A percentile compares a stretch with the other conserved stretches of the same genome.
phyloP scores from a whole-genome alignment of 192 early-diverging fungal genomes.

The Entomortierella chlamydospora region DNA sequence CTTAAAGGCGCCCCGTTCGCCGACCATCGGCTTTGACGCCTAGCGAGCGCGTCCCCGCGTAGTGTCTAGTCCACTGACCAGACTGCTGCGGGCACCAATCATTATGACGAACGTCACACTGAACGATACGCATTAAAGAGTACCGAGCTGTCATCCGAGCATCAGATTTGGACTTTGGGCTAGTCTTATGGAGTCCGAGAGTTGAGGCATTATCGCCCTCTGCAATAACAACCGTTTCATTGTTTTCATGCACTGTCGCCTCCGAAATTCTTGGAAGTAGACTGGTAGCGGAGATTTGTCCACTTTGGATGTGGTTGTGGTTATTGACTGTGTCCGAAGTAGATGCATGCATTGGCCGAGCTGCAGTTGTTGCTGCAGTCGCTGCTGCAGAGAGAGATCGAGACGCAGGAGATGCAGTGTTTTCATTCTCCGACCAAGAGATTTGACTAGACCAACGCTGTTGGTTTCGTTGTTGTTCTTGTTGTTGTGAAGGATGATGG shows the following conservation, averaged over 20 bases:
- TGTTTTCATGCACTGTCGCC: not conserved
- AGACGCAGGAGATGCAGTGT: conserved; percentile 14
- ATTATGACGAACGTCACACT: conserved; percentile 28
- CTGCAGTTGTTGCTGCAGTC: conserved; percentile 15
- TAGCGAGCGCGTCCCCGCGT: conserved; percentile 34
- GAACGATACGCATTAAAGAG: conserved; percentile 45
- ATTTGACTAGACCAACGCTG: conserved; percentile 10
- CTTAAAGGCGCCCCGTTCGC: conserved; percentile 30
- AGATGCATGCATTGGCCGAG: conserved; percentile 14
- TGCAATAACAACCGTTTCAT: too few relatives aligned
- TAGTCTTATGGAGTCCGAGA: not conserved
- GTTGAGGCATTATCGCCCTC: too few relatives aligned
- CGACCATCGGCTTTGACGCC: conserved; percentile 43
- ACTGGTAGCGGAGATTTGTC: not conserved
- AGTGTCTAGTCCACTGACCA: conserved; percentile 44
- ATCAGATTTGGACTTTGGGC: not conserved
- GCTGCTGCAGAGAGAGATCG: conserved; percentile 6
- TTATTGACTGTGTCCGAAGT: not conserved
- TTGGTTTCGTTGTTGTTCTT: too few relatives aligned
- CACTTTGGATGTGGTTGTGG: conserved; percentile 1
- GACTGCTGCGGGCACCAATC: conserved; percentile 40
- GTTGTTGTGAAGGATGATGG: conserved; percentile 7
- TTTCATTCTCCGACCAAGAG: conserved; percentile 47
- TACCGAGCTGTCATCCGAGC: conserved; percentile 23
- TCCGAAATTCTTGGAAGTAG: conserved; percentile 35